phyloP scores from a whole-genome alignment of 306 rosid species.

The Casuarina equisetifolia region DNA sequence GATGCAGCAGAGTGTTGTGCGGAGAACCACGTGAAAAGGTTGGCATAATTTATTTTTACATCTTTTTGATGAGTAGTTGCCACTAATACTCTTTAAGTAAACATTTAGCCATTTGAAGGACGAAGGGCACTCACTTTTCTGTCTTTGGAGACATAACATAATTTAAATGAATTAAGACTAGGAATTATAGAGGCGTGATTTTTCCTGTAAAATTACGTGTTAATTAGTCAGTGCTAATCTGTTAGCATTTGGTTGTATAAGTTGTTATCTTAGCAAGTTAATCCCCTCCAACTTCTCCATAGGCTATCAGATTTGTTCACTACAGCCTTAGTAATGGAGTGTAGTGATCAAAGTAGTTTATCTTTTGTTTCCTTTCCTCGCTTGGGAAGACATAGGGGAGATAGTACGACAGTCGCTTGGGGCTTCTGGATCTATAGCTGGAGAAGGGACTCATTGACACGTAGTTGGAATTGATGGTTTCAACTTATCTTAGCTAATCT shows the following conservation, averaged over 20 bases:
- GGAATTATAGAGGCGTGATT: neutral
- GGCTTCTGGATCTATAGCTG: too few species aligned
- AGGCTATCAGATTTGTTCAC: too few species aligned
- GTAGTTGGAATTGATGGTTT: too few species aligned
- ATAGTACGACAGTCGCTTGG: too few species aligned
- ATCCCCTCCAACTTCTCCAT: neutral
- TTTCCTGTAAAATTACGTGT: neutral
- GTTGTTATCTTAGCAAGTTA: neutral
- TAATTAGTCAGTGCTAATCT: neutral
- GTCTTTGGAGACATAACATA: neutral
- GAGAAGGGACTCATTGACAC: too few species aligned
- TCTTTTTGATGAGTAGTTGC: neutral
- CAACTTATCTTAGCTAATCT: too few species aligned
- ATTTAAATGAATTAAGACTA: neutral
- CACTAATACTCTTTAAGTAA: neutral
- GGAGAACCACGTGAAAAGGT: slow-evolving; percentile 91
- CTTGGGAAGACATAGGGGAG: too few species aligned
- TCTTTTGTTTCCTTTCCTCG: too few species aligned
- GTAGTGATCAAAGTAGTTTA: neutral
- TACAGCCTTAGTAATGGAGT: neutral
- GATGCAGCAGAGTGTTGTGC: slow-evolving; percentile 84
- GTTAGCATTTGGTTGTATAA: neutral
- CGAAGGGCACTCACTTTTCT: neutral
- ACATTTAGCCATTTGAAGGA: neutral
- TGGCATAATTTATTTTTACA: slow-evolving; percentile 4